These are phyloP conservation scores for Dactylonectria macrodidyma DNA, from an alignment of 2,329 filamentous ascomycete species.

Conservation along the genomic window DNA sequence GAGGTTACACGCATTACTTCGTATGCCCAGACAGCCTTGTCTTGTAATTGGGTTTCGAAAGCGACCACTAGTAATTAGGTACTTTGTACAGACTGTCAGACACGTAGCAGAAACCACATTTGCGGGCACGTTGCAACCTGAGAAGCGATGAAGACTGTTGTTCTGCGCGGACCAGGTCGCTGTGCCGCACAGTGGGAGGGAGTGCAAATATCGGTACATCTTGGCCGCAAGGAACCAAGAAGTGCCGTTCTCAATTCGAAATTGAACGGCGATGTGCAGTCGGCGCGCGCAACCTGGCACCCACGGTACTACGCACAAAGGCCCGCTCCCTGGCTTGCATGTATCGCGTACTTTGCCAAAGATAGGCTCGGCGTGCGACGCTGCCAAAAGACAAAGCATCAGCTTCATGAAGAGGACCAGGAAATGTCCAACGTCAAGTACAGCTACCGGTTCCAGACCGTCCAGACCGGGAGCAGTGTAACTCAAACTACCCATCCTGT, in stretches of 20 bases:
- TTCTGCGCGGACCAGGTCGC: slow-evolving; percentile 20
- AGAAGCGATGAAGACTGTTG: slow-evolving; percentile 31
- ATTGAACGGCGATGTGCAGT: slow-evolving; percentile 7
- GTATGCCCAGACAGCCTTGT: slow-evolving; percentile 17
- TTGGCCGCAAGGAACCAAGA: slow-evolving; percentile 1
- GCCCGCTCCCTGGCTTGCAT: not conserved
- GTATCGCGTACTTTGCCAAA: not conserved
- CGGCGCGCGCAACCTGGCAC: not conserved
- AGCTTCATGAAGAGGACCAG: not conserved
- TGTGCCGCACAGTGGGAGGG: slow-evolving; percentile 16
- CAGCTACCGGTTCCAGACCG: not conserved
- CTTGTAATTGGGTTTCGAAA: slow-evolving; percentile 17
- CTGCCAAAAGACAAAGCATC: not conserved
- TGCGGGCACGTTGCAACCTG: slow-evolving; percentile 12
- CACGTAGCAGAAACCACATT: slow-evolving; percentile 11
- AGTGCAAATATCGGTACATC: slow-evolving; percentile 40
- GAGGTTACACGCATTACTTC: slow-evolving; percentile 21
- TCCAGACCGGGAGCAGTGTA: too few species aligned
- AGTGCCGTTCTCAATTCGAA: not conserved
- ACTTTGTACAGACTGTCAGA: not conserved
- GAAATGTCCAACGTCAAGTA: not conserved
- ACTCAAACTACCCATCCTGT: not conserved
- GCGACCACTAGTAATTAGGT: not conserved
- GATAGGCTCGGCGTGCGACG: not conserved
- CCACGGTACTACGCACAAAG: not conserved